A percentile compares a stretch with the other conserved stretches of the same genome.
phyloP scores from a whole-genome alignment of 306 rosid species.

The Sophora flavescens region DNA sequence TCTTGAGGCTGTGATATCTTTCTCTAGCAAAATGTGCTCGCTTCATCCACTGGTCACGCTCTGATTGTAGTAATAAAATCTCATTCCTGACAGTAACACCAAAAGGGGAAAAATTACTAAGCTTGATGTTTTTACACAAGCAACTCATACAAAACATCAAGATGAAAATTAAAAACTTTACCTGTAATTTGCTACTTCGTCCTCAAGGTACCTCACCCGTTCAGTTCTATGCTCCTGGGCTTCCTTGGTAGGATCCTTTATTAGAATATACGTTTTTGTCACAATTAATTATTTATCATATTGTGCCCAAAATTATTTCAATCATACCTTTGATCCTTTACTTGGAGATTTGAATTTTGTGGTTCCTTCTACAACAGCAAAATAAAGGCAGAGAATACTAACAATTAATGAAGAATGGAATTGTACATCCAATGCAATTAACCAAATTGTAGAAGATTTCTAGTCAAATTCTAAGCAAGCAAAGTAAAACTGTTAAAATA shows the following conservation, averaged over 20 bases:
- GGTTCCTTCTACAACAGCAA: slow-evolving; percentile 37
- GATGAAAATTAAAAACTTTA: slow-evolving; percentile 20
- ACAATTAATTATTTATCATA: slow-evolving; percentile 25
- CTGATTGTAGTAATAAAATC: slow-evolving; percentile 30
- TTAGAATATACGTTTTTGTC: slow-evolving; percentile 11
- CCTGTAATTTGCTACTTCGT: slow-evolving; percentile 47
- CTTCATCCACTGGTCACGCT: slow-evolving; percentile 38
- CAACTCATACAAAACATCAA: slow-evolving; percentile 1
- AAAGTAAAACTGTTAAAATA: not conserved
- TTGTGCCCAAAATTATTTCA: not conserved
- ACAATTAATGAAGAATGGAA: slow-evolving; percentile 14
- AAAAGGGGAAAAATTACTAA: not conserved
- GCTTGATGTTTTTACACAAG: not conserved
- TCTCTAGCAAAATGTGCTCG: slow-evolving; percentile 39
- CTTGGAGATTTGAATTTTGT: slow-evolving; percentile 10
- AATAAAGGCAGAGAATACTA: slow-evolving; percentile 13
- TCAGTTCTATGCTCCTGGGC: not conserved
- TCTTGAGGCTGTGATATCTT: slow-evolving; percentile 35
- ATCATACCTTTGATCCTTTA: slow-evolving; percentile 43
- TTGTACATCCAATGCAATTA: slow-evolving; percentile 25
- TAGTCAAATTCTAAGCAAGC: not conserved
- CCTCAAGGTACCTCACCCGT: slow-evolving; percentile 29
- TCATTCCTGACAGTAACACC: slow-evolving; percentile 43
- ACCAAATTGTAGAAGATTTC: slow-evolving; percentile 23
- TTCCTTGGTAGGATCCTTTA: slow-evolving; percentile 40